Evolutionary conservation across 805 yeast genomes (phyloP).

Genomic region (Candida alai): DNA sequence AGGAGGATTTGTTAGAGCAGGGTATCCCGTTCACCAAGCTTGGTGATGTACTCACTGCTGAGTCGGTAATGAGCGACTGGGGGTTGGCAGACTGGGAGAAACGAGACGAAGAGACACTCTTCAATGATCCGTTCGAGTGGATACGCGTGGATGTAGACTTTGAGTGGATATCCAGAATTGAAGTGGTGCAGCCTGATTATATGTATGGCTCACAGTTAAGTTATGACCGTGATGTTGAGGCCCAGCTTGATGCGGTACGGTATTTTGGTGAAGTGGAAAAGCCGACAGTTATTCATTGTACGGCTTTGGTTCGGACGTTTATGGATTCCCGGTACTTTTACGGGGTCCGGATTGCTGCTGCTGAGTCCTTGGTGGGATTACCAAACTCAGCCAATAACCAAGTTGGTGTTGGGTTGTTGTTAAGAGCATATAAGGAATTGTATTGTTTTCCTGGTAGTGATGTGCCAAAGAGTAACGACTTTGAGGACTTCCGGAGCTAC

Average conservation of each 20-base stretch:
- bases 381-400: conserved; percentile 60
- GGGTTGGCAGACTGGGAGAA: conserved; percentile 63
- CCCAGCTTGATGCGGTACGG: conserved; percentile 79
- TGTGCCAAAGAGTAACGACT: conserved; percentile 80
- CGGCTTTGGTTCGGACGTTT: conserved; percentile 72
- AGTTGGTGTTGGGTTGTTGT: conserved; percentile 68
- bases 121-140: conserved; percentile 95
- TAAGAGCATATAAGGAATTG: conserved; percentile 62
- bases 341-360: conserved; percentile 87
- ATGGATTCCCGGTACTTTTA: conserved; percentile 83
- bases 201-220: conserved; percentile 93
- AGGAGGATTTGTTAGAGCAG: conserved; percentile 42
- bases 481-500: conserved; percentile 64
- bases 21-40: conserved; percentile 37
- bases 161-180: conserved; percentile 88
- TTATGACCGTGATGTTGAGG: conserved; percentile 94
- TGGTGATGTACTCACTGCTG: conserved; percentile 71
- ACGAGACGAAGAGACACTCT: conserved; percentile 64
- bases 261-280: conserved; percentile 61
- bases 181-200: conserved; percentile 85
- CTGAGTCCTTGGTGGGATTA: conserved; percentile 65
- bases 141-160: conserved; percentile 94
- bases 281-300: conserved; percentile 64
- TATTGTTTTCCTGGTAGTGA: conserved; percentile 63
- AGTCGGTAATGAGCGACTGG: conserved; percentile 68